These are phyloP conservation scores for Epichloe coenophiala DNA, from an alignment of 2,329 filamentous ascomycete genomes.

Conservation along the genomic window DNA sequence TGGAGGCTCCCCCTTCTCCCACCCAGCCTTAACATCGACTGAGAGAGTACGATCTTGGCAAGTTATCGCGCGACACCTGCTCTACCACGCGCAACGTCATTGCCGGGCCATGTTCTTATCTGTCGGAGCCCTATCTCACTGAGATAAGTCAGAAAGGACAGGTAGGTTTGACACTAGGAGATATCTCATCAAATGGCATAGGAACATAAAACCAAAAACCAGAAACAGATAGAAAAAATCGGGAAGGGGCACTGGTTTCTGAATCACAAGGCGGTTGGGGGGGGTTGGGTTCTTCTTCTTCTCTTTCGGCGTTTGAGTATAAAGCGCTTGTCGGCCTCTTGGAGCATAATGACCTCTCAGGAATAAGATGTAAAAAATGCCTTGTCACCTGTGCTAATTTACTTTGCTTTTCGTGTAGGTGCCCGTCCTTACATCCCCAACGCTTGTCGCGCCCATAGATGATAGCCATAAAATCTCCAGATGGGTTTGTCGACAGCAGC, in stretches of 20 bases:
- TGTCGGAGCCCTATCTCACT: conserved; percentile 16
- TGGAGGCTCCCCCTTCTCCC: neutral
- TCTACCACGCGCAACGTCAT: neutral
- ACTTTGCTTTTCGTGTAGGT: conserved; percentile 9
- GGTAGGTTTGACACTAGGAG: conserved; percentile 8
- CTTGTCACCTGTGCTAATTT: neutral
- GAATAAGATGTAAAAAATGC: neutral
- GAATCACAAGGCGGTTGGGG: no score
- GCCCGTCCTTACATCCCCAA: conserved; percentile 15
- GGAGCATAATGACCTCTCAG: no score
- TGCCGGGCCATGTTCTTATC: neutral
- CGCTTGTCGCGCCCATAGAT: conserved; percentile 10
- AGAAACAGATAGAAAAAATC: no score
- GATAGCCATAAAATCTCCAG: conserved; percentile 15
- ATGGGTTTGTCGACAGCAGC: conserved; percentile 17
- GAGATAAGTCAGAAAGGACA: conserved; percentile 15
- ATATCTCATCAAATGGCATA: no score
- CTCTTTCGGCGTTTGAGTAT: no score
- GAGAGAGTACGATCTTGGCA: neutral
- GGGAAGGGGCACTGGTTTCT: no score
- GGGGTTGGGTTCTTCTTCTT: no score
- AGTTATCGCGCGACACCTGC: no score
- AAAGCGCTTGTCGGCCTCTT: no score
- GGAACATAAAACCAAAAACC: no score
- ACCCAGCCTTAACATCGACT: no score